These are phyloP conservation scores for Corinectria fuckeliana DNA, from an alignment of 2,329 filamentous ascomycete genomes.

Conservation along the genomic window DNA sequence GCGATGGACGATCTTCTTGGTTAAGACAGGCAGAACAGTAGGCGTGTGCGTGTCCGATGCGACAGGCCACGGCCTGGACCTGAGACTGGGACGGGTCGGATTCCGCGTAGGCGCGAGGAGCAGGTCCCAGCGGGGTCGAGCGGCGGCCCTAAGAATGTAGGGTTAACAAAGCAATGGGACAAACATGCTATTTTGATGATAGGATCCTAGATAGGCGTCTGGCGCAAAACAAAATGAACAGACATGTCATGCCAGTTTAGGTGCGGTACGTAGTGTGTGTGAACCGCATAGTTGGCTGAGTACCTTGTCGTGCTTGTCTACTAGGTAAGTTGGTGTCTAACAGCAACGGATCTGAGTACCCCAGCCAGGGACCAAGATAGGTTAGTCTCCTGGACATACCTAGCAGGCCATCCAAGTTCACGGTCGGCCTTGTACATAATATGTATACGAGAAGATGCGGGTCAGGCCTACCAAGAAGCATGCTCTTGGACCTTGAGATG, in stretches of 20 bases:
- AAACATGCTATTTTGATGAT: constrained; percentile 43
- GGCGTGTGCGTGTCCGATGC: constrained; percentile 6
- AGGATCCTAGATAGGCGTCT: constrained; percentile 50
- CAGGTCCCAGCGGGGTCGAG: constrained; percentile 2
- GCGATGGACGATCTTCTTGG: constrained; percentile 58
- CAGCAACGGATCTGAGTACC: not conserved
- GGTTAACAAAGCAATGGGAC: constrained; percentile 32
- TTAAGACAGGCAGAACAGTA: constrained; percentile 40
- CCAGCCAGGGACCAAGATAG: not conserved
- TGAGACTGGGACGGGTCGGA: constrained; percentile 14
- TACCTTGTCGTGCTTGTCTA: no score
- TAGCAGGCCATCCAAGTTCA: constrained; percentile 2
- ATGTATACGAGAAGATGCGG: not conserved
- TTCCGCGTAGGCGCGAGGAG: constrained; percentile 1
- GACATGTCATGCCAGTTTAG: constrained; percentile 36
- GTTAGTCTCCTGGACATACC: constrained; percentile 9
- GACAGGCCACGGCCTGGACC: constrained; percentile 26
- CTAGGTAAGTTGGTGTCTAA: no score
- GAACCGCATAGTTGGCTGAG: not conserved
- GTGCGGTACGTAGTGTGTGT: not conserved
- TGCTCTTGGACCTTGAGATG: not conserved
- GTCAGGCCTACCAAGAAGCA: not conserved
- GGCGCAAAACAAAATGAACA: constrained; percentile 51
- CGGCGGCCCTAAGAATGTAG: constrained; percentile 28
- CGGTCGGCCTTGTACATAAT: not conserved